Percentiles rank a stretch among this genome's conserved stretches.
Evolutionary conservation across 345 rosid genomes (phyloP).

Genomic region (Reutealis trisperma): DNA sequence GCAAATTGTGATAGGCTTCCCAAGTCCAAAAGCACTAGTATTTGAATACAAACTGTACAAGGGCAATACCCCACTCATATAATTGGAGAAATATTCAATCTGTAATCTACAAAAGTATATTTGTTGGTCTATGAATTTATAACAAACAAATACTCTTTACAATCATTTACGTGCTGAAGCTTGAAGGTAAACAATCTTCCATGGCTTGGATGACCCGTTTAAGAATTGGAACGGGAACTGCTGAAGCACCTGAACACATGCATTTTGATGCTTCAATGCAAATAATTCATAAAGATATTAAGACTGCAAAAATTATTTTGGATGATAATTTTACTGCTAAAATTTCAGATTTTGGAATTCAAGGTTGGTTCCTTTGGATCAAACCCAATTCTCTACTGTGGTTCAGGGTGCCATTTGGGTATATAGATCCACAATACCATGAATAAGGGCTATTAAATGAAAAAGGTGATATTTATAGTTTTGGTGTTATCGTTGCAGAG

Average conservation of each 20-base stretch:
- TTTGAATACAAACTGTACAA: not conserved
- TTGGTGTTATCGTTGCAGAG: too few species aligned
- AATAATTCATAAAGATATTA: not conserved
- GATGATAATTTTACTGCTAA: not conserved
- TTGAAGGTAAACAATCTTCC: not conserved
- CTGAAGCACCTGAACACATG: not conserved
- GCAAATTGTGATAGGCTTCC: slow-evolving; percentile 61
- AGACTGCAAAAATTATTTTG: not conserved
- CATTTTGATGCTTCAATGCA: not conserved
- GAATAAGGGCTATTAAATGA: too few species aligned
- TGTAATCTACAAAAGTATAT: too few species aligned
- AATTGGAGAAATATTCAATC: not conserved
- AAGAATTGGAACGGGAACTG: not conserved
- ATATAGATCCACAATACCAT: too few species aligned
- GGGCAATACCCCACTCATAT: not conserved
- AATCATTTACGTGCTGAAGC: not conserved
- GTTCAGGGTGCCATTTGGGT: too few species aligned
- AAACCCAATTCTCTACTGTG: not conserved
- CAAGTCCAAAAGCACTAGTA: slow-evolving; percentile 12
- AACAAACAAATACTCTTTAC: not conserved
- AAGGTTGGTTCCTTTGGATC: not conserved
- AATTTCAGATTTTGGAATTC: slow-evolving; percentile 5
- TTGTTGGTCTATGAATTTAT: slow-evolving; percentile 5
- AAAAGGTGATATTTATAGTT: too few species aligned
- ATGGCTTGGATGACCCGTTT: not conserved